Percentiles rank a stretch among this genome's conserved stretches.
These are phyloP conservation scores for Suillus clintonianus DNA, from an alignment of 768 basidiomycete species.

Conservation along the genomic window DNA sequence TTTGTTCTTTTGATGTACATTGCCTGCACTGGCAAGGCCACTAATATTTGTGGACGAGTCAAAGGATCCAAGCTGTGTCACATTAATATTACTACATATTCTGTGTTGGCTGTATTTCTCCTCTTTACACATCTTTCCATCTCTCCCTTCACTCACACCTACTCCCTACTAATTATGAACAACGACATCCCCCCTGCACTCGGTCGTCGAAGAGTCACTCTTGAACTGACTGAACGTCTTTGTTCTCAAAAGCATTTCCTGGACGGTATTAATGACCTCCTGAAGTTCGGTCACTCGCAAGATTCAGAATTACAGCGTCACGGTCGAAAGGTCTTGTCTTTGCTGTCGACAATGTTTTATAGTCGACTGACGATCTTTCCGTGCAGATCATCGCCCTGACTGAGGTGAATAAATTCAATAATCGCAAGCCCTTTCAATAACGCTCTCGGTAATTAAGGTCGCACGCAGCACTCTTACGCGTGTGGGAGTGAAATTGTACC, in stretches of 20 bases:
- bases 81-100: conserved; percentile 30
- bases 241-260: conserved; percentile 31
- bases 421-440: neutral
- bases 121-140: conserved; percentile 10
- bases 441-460: conserved; percentile 32
- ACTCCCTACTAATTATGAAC: neutral
- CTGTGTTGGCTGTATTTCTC: conserved; percentile 12
- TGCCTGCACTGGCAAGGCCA: neutral
- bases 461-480: conserved; percentile 47
- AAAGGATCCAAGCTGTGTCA: conserved; percentile 21
- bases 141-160: neutral
- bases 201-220: conserved; percentile 26
- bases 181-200: conserved; percentile 14
- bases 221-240: conserved; percentile 30
- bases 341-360: conserved; percentile 2
- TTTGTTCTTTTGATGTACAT: neutral
- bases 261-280: conserved; percentile 28
- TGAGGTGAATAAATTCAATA: conserved; percentile 44
- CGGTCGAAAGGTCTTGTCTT: conserved; percentile 26
- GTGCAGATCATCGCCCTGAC: conserved; percentile 48
- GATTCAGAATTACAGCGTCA: conserved; percentile 24
- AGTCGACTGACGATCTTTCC: neutral
- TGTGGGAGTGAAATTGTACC: conserved; percentile 44
- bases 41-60: neutral
- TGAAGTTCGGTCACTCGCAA: conserved; percentile 16